Conservation (phyloP, 2,329 filamentous ascomycete species). For the Dendryphion nanum region DNA sequence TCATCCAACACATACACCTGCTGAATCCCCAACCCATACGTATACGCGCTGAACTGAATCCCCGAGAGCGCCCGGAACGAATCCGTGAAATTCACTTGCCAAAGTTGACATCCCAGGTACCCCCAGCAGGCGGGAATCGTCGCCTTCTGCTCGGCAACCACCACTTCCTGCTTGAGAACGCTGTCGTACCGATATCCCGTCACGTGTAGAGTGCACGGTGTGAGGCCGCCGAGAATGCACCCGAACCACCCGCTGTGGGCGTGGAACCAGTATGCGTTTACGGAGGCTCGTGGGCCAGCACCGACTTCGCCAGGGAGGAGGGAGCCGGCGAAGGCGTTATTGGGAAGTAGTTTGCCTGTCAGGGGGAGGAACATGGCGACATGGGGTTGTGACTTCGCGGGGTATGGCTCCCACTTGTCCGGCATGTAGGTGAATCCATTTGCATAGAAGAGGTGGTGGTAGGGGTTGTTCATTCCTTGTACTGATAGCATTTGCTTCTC, state of each 20-base stretch:
- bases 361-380: conserved; percentile 49
- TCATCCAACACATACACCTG: conserved; percentile 50
- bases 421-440: conserved; percentile 52
- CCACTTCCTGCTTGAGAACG: conserved; percentile 32
- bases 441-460: conserved; percentile 53
- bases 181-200: conserved; percentile 46
- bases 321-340: conserved; percentile 30
- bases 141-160: conserved; percentile 37
- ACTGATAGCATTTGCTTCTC: conserved; percentile 38
- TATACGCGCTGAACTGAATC: conserved; percentile 50
- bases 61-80: conserved; percentile 44
- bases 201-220: conserved; percentile 45
- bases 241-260: conserved; percentile 48
- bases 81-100: conserved; percentile 42
- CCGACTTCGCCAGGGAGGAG: conserved; percentile 48
- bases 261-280: conserved; percentile 52
- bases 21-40: conserved; percentile 37
- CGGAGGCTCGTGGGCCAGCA: conserved; percentile 43
- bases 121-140: conserved; percentile 43
- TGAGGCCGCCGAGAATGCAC: conserved; percentile 44
- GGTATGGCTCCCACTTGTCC: conserved; percentile 44
- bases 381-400: conserved; percentile 46
- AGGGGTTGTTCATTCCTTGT: conserved; percentile 46
- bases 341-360: conserved; percentile 21
- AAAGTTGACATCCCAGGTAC: conserved; percentile 44